These are phyloP conservation scores for Dactylellina leptospora DNA, from an alignment of 2,329 filamentous ascomycete genomes.

Conservation along the genomic window DNA sequence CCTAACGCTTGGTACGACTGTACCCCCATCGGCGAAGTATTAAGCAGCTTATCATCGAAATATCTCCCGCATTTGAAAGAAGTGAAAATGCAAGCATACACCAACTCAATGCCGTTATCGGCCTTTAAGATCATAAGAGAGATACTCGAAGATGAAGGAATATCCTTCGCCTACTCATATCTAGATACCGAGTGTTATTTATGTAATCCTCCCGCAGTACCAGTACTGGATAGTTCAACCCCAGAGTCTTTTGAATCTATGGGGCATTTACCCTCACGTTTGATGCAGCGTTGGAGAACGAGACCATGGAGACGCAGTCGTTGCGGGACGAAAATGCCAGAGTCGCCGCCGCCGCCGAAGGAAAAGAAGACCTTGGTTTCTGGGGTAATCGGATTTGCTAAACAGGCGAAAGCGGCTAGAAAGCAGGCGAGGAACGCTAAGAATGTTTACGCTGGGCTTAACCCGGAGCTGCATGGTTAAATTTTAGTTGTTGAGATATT, in stretches of 20 bases:
- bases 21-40: slow-evolving; percentile 16
- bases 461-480: too few species aligned
- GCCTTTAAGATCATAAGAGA: slow-evolving; percentile 7
- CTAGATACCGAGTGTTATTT: slow-evolving; percentile 15
- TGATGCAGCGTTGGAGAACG: too few species aligned
- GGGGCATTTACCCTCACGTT: too few species aligned
- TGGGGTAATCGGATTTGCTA: neutral
- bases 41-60: slow-evolving; percentile 13
- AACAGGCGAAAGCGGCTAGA: neutral
- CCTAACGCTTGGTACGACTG: slow-evolving; percentile 11
- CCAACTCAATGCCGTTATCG: slow-evolving; percentile 4
- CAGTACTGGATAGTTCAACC: too few species aligned
- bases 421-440: neutral
- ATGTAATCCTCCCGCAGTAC: too few species aligned
- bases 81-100: slow-evolving; percentile 29
- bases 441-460: too few species aligned
- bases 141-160: neutral
- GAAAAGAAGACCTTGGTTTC: neutral
- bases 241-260: too few species aligned
- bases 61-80: slow-evolving; percentile 12
- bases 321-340: slow-evolving; percentile 2
- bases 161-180: slow-evolving; percentile 24
- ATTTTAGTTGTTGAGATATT: too few species aligned
- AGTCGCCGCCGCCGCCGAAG: neutral
- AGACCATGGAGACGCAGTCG: neutral